Evolutionary conservation across 305 asterid genomes (phyloP).

Genomic region (Ilex paraguariensis): DNA sequence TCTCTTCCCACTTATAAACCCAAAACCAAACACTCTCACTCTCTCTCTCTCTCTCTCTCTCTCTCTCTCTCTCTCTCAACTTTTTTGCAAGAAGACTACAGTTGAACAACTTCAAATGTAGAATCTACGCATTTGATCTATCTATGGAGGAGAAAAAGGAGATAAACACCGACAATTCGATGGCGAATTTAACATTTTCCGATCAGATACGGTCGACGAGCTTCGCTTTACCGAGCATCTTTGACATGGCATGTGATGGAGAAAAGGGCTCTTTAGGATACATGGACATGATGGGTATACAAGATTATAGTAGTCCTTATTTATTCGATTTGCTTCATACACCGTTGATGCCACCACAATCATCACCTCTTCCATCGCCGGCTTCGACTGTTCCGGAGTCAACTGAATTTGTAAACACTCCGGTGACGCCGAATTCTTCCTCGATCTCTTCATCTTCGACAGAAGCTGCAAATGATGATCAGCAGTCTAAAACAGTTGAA

Average conservation of each 20-base stretch:
- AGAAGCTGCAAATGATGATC: conserved; percentile 46
- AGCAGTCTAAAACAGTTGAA: conserved; percentile 17
- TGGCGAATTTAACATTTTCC: not conserved
- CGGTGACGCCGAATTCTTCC: conserved; percentile 60
- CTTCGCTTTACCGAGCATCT: not conserved
- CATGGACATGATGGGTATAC: conserved; percentile 1
- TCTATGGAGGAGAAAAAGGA: not conserved
- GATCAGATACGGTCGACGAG: not conserved
- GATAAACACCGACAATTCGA: not conserved
- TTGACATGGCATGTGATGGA: not conserved
- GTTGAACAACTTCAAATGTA: not conserved
- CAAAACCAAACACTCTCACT: not conserved
- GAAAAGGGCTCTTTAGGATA: not conserved
- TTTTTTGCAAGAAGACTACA: not conserved
- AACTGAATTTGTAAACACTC: conserved; percentile 46
- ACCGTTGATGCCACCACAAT: not conserved
- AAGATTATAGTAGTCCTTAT: not conserved
- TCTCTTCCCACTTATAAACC: not conserved
- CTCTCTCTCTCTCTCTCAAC: not conserved
- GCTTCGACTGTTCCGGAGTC: conserved; percentile 25
- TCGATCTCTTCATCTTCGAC: conserved; percentile 69
- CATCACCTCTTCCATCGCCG: not conserved
- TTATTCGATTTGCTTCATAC: conserved; percentile 1
- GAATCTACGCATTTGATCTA: not conserved
- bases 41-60: not conserved